phyloP scores from a whole-genome alignment of 1,284 basidiomycete genomes.

The Mycena sp. region DNA sequence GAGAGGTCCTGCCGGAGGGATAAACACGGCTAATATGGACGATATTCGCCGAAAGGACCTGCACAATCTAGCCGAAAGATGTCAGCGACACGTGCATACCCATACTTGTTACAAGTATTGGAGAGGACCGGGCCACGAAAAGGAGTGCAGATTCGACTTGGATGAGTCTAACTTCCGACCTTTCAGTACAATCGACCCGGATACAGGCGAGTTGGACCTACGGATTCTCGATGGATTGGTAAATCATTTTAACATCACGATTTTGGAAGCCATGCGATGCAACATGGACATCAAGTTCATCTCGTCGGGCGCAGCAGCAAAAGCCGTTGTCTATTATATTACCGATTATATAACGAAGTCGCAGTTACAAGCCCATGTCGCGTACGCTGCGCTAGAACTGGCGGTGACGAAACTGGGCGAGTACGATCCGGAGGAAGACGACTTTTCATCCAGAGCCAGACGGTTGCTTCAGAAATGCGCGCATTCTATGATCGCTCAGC shows the following conservation, averaged over 20 bases:
- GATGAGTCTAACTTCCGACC: constrained; percentile 38
- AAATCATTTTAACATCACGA: constrained; percentile 49
- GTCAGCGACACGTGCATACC: constrained; percentile 12
- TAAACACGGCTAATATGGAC: not conserved
- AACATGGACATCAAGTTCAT: constrained; percentile 56
- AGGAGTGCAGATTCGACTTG: constrained; percentile 32
- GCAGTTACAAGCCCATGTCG: constrained; percentile 46
- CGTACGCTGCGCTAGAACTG: constrained; percentile 44
- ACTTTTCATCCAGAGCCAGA: constrained; percentile 34
- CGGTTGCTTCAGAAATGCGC: constrained; percentile 47
- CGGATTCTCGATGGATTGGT: constrained; percentile 44
- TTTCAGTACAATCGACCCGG: constrained; percentile 37
- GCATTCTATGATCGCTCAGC: constrained; percentile 45
- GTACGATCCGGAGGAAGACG: constrained; percentile 28
- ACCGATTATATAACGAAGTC: constrained; percentile 54
- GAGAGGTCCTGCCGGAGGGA: not conserved
- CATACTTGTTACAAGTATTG: constrained; percentile 11
- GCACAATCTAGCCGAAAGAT: not conserved
- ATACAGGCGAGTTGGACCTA: constrained; percentile 42
- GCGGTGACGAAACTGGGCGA: constrained; percentile 41
- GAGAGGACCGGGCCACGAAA: not conserved
- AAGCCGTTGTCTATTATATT: constrained; percentile 51
- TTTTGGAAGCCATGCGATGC: constrained; percentile 42
- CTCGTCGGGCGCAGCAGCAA: constrained; percentile 46
- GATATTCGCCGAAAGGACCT: not conserved